Evolutionary conservation across 257 asterid genomes (phyloP), one percentile per base, ranked within the genome.

Genomic region (Nicotiana knightiana): DNA sequence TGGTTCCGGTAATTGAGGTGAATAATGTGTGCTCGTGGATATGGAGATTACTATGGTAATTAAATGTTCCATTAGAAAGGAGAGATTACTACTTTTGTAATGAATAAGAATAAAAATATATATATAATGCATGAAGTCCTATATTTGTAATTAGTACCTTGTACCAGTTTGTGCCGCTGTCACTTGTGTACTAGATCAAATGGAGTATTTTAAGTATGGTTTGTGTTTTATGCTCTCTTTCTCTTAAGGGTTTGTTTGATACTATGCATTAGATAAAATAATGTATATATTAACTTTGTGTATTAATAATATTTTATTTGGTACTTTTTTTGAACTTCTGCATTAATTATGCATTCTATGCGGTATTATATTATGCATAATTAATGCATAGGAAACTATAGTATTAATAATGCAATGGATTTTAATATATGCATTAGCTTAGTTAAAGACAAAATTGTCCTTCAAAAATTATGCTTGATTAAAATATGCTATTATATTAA

Each of bases 1-100:
- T 8, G 91, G 88, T 0, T 89, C 87, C 37, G 87, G 85, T 2
- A 16, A 57, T 17, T 67, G 61, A 10, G 6, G 81, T 11, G 77
- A 77, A 1, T 28, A 0, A 12, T 16, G 82, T 13, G 33, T 30
- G 39, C 0, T 26, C 39, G 18, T 12, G 9, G 0, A 48, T 24
- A 13, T 1, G 12, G 59, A 46, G 21, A 10, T 39, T 0, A 39
- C 2, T 39, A 71, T 71, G 39, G 13, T 24, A 46, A 71, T 12
- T 39, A 43, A 70, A 21, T 70, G 43, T 11, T 43, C 30, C 35
- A 70, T 70, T 70, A 46, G 37, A 26, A 71, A 71, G 33, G 46
- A 12, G 33, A 71, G 59, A 58, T 24, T 46, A 71, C 59, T 43
- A 68, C 33, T 39, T 68, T 35, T 71, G n/a, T 12, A 68, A 24